Evolutionary conservation across 1,284 basidiomycete genomes (phyloP), one percentile per base, ranked within the genome.

Genomic region (Xerocomus minutiporus): DNA sequence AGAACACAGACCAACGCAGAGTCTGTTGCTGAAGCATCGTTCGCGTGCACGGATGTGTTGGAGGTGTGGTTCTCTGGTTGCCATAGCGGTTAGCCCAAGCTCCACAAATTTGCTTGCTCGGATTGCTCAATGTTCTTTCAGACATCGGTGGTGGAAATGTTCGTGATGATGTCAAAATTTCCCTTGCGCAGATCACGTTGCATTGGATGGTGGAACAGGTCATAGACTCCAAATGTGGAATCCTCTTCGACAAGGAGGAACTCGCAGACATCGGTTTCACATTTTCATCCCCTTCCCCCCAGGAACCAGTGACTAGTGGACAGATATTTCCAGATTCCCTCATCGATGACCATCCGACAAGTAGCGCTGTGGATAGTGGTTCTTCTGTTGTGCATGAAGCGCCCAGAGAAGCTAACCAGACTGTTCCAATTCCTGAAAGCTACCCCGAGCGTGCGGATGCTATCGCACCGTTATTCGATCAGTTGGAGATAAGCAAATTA

Each of bases 181-280:
- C 68, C 28, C 75, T 90, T 6, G 70, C 80, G 0, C 75, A 85
- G 54, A 82, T 88, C 57, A 66, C 82, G n/a, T 70, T 89, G 26
- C 80, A 79, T 28, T 89, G 86, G 86, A 89, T 89, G 87, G 74
- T 89, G 42, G 78, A 79, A 52, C 73, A 83, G 55, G 69, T 77
- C 53, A 69, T 75, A 7, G 58, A 58, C 3, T 67, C 76, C 6
- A 67, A 75, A 23, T 82, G 80, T 58, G 79, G 78, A 3, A 73
- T 87, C 32, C 56, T 70, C 28, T 86, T 85, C 57, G 77, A 83
- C 54, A 52, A 60, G 8, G 63, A 65, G 1, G 73, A 64, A 28
- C 71, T 83, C 46, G 57, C 57, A 15, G 61, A 61, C 20, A 67
- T 70, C 20, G 61, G 68, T 31, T 70, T 78, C 46, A 62, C 56